A percentile compares a stretch with the other conserved stretches of the same genome.
Conservation (phyloP, 2,329 filamentous ascomycete species). For the Arthrobotrys entomopaga region DNA sequence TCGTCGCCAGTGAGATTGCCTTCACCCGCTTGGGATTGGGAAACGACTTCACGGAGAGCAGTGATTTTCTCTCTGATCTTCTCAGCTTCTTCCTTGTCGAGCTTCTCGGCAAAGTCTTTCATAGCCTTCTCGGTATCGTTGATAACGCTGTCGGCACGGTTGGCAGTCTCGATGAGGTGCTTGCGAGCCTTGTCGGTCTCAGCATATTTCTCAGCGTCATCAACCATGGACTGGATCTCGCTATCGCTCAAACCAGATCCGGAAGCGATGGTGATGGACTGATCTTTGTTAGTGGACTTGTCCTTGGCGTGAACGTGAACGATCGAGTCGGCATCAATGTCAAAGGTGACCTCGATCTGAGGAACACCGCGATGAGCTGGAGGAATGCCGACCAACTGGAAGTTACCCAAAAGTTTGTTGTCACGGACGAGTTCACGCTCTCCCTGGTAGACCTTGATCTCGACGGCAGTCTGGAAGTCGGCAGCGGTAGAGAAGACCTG, state of each 20-base stretch:
- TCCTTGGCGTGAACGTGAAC: slow-evolving; percentile 98
- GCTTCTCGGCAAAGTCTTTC: slow-evolving; percentile 93
- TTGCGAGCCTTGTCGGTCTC: slow-evolving; percentile 97
- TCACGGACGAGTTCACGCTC: slow-evolving; percentile 98
- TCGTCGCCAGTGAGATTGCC: slow-evolving; percentile 84
- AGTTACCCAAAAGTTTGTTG: slow-evolving; percentile 99
- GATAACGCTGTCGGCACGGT: slow-evolving; percentile 93
- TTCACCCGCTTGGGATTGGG: slow-evolving; percentile 95
- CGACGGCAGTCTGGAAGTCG: slow-evolving; percentile 97
- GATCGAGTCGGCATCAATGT: slow-evolving; percentile 97
- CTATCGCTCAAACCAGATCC: slow-evolving; percentile 94
- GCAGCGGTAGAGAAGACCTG: slow-evolving; percentile 97
- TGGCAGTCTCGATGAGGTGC: slow-evolving; percentile 91
- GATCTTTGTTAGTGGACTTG: slow-evolving; percentile 99
- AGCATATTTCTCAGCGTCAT: slow-evolving; percentile 96
- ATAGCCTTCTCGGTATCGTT: slow-evolving; percentile 99
- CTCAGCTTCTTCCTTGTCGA: slow-evolving; percentile 96
- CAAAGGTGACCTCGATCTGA: slow-evolving; percentile 97
- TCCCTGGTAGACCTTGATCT: slow-evolving; percentile 99
- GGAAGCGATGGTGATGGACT: slow-evolving; percentile 98
- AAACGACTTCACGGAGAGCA: slow-evolving; percentile 84
- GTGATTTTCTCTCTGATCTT: slow-evolving; percentile 93
- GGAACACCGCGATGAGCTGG: slow-evolving; percentile 96
- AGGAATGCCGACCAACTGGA: slow-evolving; percentile 97
- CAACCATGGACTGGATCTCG: slow-evolving; percentile 97